Conservation (phyloP, 2,329 filamentous ascomycete genomes). For the Cucurbitaria berberidis region DNA sequence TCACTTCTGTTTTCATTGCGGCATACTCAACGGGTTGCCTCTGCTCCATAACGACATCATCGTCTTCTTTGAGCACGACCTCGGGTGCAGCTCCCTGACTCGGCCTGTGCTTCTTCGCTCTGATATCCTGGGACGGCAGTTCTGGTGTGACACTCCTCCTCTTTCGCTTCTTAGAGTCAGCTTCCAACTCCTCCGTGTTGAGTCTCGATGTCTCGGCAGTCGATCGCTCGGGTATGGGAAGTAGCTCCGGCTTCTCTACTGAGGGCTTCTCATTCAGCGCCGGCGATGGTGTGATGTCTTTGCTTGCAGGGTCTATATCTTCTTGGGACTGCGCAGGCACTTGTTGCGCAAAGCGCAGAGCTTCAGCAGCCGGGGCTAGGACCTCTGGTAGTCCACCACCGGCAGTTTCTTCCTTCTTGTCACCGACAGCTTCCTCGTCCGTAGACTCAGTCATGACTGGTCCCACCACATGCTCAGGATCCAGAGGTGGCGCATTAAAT, state of each 20-base stretch:
- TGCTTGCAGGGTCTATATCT: slow-evolving; percentile 3
- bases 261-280: slow-evolving; percentile 36
- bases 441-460: slow-evolving; percentile 24
- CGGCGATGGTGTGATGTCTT: slow-evolving; percentile 27
- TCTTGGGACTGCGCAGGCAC: slow-evolving; percentile 4
- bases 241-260: slow-evolving; percentile 39
- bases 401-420: slow-evolving; percentile 6
- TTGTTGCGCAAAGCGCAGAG: slow-evolving; percentile 19
- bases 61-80: slow-evolving; percentile 39
- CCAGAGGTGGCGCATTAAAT: slow-evolving; percentile 23
- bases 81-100: slow-evolving; percentile 42
- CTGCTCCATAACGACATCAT: slow-evolving; percentile 42
- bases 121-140: slow-evolving; percentile 43
- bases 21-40: slow-evolving; percentile 13
- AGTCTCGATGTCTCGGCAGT: slow-evolving; percentile 42
- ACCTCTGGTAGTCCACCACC: slow-evolving; percentile 24
- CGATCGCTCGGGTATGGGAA: slow-evolving; percentile 32
- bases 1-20: neutral
- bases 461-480: slow-evolving; percentile 24
- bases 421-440: slow-evolving; percentile 16
- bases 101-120: slow-evolving; percentile 52
- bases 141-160: slow-evolving; percentile 50
- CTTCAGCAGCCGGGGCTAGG: slow-evolving; percentile 32
- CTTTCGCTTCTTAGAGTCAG: slow-evolving; percentile 51
- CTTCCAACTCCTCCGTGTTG: slow-evolving; percentile 46